Percentiles rank a stretch among this genome's conserved stretches.
Conservation (phyloP, 2,329 filamentous ascomycete genomes). For the Cercospora nicotianae region DNA sequence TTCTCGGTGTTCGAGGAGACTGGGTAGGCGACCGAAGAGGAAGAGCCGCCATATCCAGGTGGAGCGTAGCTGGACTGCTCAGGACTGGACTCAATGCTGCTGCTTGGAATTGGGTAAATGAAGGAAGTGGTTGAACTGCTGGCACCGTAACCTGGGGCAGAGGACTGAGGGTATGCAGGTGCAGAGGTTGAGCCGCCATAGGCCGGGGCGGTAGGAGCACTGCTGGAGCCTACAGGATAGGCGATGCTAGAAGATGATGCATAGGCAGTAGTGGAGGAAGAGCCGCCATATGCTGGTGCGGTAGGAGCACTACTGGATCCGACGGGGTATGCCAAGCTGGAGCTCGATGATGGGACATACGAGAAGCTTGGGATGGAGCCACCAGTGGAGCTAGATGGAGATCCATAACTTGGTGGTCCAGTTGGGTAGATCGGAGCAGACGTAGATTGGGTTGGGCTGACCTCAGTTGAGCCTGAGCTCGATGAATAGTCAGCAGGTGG, state of each 20-base stretch:
- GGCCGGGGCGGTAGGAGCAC: neutral
- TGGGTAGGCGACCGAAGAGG: slow-evolving; percentile 6
- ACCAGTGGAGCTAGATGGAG: slow-evolving; percentile 9
- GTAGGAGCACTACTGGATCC: slow-evolving; percentile 4
- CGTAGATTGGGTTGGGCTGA: slow-evolving; percentile 18
- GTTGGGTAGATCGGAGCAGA: slow-evolving; percentile 5
- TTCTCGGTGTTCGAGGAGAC: neutral
- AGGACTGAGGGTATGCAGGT: neutral
- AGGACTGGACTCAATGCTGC: neutral
- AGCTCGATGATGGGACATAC: slow-evolving; percentile 10
- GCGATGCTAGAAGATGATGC: slow-evolving; percentile 7
- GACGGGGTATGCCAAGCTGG: slow-evolving; percentile 4
- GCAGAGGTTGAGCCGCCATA: neutral
- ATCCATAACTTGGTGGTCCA: slow-evolving; percentile 12
- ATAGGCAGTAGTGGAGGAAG: neutral
- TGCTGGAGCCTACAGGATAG: slow-evolving; percentile 7
- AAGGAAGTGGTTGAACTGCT: neutral
- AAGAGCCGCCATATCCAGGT: neutral
- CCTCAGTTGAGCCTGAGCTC: slow-evolving; percentile 6
- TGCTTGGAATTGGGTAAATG: neutral
- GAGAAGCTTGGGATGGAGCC: slow-evolving; percentile 9
- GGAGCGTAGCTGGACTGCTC: neutral
- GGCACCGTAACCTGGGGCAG: neutral
- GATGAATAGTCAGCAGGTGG: slow-evolving; percentile 3
- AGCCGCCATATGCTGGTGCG: neutral